Percentiles rank a stretch among this genome's conserved stretches.
These are phyloP conservation scores for Macadamia tetraphylla DNA, from an alignment of 164 flowering plant genomes.

Conservation along the genomic window DNA sequence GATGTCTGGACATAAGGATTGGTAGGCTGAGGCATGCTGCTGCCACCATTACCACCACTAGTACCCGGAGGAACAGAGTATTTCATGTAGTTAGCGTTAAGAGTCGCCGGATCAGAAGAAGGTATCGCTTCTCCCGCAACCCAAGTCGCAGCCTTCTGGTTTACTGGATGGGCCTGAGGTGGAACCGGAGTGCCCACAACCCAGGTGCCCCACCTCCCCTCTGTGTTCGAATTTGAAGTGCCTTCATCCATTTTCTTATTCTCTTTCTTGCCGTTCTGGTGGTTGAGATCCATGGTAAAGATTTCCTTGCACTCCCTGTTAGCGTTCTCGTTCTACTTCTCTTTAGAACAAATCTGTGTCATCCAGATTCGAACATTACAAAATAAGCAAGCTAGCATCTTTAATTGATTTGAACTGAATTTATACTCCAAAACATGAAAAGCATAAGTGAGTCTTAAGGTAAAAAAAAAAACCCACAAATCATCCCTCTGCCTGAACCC, in stretches of 20 bases:
- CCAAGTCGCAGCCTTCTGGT: slow-evolving; percentile 16
- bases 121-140: slow-evolving; percentile 10
- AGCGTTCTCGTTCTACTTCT: no score
- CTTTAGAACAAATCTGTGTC: no score
- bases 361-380: no score
- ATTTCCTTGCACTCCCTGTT: neutral
- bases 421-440: no score
- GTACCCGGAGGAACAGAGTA: slow-evolving; percentile 4
- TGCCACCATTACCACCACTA: neutral
- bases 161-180: slow-evolving; percentile 9
- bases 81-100: slow-evolving; percentile 8
- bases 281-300: neutral
- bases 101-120: slow-evolving; percentile 1
- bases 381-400: no score
- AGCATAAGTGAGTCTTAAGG: no score
- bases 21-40: neutral
- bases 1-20: slow-evolving; percentile 15
- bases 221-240: neutral
- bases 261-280: neutral
- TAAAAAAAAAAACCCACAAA: no score
- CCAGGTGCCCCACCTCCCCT: slow-evolving; percentile 18
- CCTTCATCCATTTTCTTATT: neutral
- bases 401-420: no score
- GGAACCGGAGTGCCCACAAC: slow-evolving; percentile 12
- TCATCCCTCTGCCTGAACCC: no score